Evolutionary conservation across 2,329 filamentous ascomycete species (phyloP).

Genomic region (Cercospora berteroae): DNA sequence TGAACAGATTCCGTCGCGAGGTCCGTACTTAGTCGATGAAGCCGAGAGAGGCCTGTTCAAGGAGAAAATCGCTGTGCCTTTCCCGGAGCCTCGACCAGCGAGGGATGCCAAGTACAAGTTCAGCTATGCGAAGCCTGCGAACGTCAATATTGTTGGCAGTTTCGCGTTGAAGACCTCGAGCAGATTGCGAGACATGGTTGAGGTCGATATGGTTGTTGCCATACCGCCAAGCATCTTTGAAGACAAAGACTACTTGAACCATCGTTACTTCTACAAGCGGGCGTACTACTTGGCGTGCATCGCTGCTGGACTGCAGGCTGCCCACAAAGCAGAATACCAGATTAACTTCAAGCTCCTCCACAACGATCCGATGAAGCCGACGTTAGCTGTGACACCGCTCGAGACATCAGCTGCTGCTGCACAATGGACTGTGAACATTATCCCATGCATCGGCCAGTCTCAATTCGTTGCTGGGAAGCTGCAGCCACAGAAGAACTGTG

Average conservation of each 20-base stretch:
- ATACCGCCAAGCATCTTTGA: slow-evolving; percentile 80
- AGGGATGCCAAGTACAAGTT: slow-evolving; percentile 80
- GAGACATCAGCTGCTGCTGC: slow-evolving; percentile 30
- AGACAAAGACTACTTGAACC: slow-evolving; percentile 89
- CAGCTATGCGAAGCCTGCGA: slow-evolving; percentile 69
- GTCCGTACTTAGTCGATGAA: slow-evolving; percentile 57
- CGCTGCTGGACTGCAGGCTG: slow-evolving; percentile 64
- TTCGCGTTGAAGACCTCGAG: slow-evolving; percentile 74
- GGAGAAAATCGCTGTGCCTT: slow-evolving; percentile 72
- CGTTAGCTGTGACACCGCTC: slow-evolving; percentile 52
- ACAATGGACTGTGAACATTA: slow-evolving; percentile 67
- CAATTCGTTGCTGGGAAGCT: slow-evolving; percentile 73
- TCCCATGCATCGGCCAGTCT: slow-evolving; percentile 68
- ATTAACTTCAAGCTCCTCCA: slow-evolving; percentile 33
- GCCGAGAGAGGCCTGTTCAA: slow-evolving; percentile 67
- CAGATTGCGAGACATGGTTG: slow-evolving; percentile 52
- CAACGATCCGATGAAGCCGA: slow-evolving; percentile 60
- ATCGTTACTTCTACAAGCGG: slow-evolving; percentile 91
- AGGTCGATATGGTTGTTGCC: slow-evolving; percentile 79
- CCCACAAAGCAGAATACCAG: slow-evolving; percentile 59
- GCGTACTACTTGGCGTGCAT: slow-evolving; percentile 88
- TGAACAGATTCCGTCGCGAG: slow-evolving; percentile 54
- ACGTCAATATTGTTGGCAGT: slow-evolving; percentile 85
- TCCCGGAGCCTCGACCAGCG: slow-evolving; percentile 74
- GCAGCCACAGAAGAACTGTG: slow-evolving; percentile 65